Base-by-base conservation (phyloP, 176 grass and related monocot species). In the Canna indica region DNA sequence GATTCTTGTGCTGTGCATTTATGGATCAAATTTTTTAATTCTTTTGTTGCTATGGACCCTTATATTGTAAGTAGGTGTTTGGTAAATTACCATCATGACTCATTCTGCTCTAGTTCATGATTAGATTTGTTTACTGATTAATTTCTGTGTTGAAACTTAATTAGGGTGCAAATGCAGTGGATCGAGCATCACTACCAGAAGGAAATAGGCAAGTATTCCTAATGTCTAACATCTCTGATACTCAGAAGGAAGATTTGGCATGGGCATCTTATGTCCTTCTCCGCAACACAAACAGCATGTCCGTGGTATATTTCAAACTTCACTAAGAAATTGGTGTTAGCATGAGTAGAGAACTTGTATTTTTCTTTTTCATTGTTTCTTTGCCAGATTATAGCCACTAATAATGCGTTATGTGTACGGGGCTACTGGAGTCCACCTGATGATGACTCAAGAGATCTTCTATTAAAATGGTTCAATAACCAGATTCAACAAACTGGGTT, bases 381-480 rank as follows among this genome's bases (percentile, higher is more conserved):
- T 64, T 59, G 28, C 52, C 67, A 99, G 89, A 77, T 99, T 78
- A 93, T 99, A 82, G 78, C 78, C 73, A 64, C 85, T 63, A 81
- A 78, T 54, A 57, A 77, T 47, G 47, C 70, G 35, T 77, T 93
- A 39, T 99, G 94, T 25, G 36, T 93, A 78, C 77, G 94, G 25
- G 94, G 94, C 73, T 99, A 85, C 56, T 99, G 89, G 94, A 75
- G 92, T 73, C 83, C 77, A 48, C 81, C 86, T 72, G 75, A 88
- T 69, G 64, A 88, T 61, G 77, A 70, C 39, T 87, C 94, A 9
- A 85, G 80, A 81, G 61, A 66, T 76, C 61, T 54, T 57, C 81
- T 80, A 75, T 79, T 84, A 17, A 78, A 90, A 52, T 87, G 83
- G 94, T 93, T 99, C 71, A 87, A 80, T 69, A 72, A 68, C 75